Percentiles rank a stretch among this genome's conserved stretches.
These are phyloP conservation scores for Magnusiomyces fungicola DNA, from an alignment of 1,139 yeast genomes.

Conservation along the genomic window DNA sequence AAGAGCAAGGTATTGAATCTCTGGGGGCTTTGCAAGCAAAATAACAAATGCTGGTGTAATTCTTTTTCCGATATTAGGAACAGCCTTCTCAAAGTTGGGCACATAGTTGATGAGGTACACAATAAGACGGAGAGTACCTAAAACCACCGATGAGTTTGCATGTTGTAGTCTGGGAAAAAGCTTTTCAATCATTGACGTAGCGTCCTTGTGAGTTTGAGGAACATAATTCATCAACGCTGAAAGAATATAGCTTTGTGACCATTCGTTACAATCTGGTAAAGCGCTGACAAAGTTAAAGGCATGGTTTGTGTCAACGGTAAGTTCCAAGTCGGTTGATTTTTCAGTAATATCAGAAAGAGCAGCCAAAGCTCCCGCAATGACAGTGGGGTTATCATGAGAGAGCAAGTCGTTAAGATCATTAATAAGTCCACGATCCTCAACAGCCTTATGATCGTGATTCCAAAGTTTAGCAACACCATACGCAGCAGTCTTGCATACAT, in stretches of 20 bases:
- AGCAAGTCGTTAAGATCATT: conserved; percentile 52
- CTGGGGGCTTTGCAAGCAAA: conserved; percentile 69
- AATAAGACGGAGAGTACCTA: conserved; percentile 67
- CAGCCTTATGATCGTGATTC: conserved; percentile 46
- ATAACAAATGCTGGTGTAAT: conserved; percentile 69
- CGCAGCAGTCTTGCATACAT: conserved; percentile 63
- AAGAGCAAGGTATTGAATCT: conserved; percentile 73
- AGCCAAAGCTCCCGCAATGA: conserved; percentile 68
- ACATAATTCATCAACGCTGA: conserved; percentile 62
- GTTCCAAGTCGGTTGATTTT: conserved; percentile 40
- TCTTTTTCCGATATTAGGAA: conserved; percentile 51
- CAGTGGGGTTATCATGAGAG: conserved; percentile 48
- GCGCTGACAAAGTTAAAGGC: conserved; percentile 46
- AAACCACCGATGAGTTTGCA: conserved; percentile 72
- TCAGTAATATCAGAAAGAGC: conserved; percentile 64
- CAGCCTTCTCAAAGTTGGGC: conserved; percentile 30
- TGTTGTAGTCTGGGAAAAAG: conserved; percentile 70
- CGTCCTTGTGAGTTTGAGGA: conserved; percentile 62
- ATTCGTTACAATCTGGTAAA: conserved; percentile 58
- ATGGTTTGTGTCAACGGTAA: conserved; percentile 51
- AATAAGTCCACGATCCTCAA: conserved; percentile 43
- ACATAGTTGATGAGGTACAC: conserved; percentile 69
- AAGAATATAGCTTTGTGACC: conserved; percentile 72
- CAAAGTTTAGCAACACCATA: conserved; percentile 63
- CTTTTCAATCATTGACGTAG: conserved; percentile 59